Percentiles rank a stretch among this genome's conserved stretches.
Evolutionary conservation across 805 yeast species (phyloP).

Genomic region (Candida morakotiae): DNA sequence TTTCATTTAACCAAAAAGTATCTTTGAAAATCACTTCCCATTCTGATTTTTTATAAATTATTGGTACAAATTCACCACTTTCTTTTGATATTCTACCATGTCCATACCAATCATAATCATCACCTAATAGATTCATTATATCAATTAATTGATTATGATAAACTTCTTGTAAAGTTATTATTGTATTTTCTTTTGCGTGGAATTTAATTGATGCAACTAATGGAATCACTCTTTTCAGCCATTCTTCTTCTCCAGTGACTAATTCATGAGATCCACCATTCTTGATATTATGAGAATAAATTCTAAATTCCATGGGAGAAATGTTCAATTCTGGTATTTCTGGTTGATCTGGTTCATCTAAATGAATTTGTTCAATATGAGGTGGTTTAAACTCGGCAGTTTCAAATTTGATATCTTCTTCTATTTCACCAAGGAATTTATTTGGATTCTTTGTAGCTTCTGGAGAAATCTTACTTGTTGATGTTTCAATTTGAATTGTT

Average conservation of each 20-base stretch:
- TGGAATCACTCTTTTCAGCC: slow-evolving; percentile 19
- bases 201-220: slow-evolving; percentile 22
- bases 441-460: slow-evolving; percentile 17
- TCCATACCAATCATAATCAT: slow-evolving; percentile 29
- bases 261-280: slow-evolving; percentile 22
- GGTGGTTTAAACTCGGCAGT: slow-evolving; percentile 3
- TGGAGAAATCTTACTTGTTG: background rate
- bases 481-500: background rate
- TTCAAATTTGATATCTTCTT: slow-evolving; percentile 9
- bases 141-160: slow-evolving; percentile 31
- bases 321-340: slow-evolving; percentile 11
- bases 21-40: slow-evolving; percentile 25
- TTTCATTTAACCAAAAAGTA: slow-evolving; percentile 34
- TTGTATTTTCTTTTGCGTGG: slow-evolving; percentile 18
- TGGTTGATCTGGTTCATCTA: slow-evolving; percentile 11
- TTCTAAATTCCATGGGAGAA: slow-evolving; percentile 20
- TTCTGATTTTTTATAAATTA: slow-evolving; percentile 23
- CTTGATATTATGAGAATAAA: slow-evolving; percentile 35
- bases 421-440: slow-evolving; percentile 20
- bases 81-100: slow-evolving; percentile 24
- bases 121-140: slow-evolving; percentile 24
- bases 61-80: slow-evolving; percentile 30
- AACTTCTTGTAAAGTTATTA: slow-evolving; percentile 40
- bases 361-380: background rate
- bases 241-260: slow-evolving; percentile 22